Evolutionary conservation across 148 eudicot species (phyloP), one percentile per base, ranked within the genome.

Genomic region (Camellia granthamiana): DNA sequence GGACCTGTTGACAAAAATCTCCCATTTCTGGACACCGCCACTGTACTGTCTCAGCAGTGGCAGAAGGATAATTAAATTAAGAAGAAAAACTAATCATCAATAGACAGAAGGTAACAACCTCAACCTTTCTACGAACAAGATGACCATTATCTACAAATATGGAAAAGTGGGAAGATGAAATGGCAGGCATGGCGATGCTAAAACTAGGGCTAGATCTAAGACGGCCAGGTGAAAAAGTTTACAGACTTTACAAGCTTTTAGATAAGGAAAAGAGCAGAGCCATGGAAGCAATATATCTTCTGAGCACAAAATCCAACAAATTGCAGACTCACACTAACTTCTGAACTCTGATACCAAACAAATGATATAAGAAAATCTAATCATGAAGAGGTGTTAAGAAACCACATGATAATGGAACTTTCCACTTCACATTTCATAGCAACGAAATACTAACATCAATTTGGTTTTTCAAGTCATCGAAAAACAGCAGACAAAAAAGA

Each of bases 1-100:
- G 89, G 75, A 77, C 80, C 89, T 52, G 91, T 81, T 23, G 93
- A 86, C 54, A 89, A 56, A 58, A 77, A 83, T 82, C 91, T 89
- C 71, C 82, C 85, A 79, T 80, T 86, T 87, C 82, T 82, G 13
- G 81, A 80, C 63, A 61, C 71, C 16, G 82, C 84, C 72, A 80
- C 52, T 7, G 76, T 65, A 80, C 93, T 90, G 68, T 52, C 43
- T 70, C 77, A 23, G 52, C 65, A 65, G 41, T 10, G 18, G 21
- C 65, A 59, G 56, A 68, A 76, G 65, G 52, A 60, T 60, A 76
- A 80, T 18, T 70, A 70, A 71, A 83, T 68, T 76, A 54, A 49
- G n/a, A 59, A 65, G 56, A 44, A 47, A 51, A 51, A 46, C 13
- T 77, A 43, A 2, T 14, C n/a, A 16, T 49, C 12, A 23, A 65